Evolutionary conservation across 1,284 basidiomycete species (phyloP), one percentile per base, ranked within the genome.

Genomic region (Malassezia furfur): DNA sequence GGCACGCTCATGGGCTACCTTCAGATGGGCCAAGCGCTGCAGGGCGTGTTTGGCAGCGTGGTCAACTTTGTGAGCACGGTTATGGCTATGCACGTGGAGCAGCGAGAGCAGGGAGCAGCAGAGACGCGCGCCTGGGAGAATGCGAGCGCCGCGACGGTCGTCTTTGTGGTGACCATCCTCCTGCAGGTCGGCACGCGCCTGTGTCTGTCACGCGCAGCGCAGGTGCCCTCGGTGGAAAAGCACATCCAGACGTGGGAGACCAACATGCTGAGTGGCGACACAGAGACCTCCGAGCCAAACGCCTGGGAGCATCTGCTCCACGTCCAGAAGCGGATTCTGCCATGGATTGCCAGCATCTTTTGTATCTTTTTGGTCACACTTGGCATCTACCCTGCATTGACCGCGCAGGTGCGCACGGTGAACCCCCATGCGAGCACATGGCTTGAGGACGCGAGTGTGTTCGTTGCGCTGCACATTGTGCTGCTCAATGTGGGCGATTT

Each of bases 401-500:
- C 64, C 15, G 40, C 61, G 12, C 49, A 56, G n/a, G 61, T 65
- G 28, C 54, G 54, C 25, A 22, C 59, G 12, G 25, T 48, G 36
- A 28, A 35, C 12, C 11, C 34, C 2, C 4, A 12, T 5, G 14
- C 36, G 30, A 14, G 17, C 37, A 8, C 44, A 17, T 38, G 36
- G 37, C n/a, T 45, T 8, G 30, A 45, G 9, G 39, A 52, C 34
- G 37, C 55, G 14, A 54, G 60, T 37, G 38, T 65, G 19, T 67
- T 67, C 40, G 51, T 65, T 1, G 61, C 64, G 1, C 30, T 55
- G 45, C 64, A 65, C 43, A 60, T 63, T 31, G 37, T 67, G 11
- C 31, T 45, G n/a, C 54, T 67, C 52, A 67, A 67, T 39, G 28
- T 48, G 2, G 47, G 48, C 5, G 65, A 67, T 50, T n/a, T 67